Conservation (phyloP, 345 rosid genomes). For the Hibiscus trionum region DNA sequence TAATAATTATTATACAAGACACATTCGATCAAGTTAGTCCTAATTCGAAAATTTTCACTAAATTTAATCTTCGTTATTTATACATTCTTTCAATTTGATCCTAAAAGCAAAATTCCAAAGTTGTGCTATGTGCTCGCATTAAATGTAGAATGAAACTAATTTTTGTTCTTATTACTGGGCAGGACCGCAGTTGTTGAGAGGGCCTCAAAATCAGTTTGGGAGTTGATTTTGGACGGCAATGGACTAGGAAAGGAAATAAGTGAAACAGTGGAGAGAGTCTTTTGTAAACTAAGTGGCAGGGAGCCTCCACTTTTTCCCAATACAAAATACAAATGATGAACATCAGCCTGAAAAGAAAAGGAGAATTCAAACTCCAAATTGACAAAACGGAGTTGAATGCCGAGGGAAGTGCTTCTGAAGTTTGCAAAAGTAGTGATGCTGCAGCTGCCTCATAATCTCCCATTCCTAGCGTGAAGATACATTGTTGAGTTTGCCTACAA, state of each 20-base stretch:
- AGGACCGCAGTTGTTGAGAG: slow-evolving; percentile 87
- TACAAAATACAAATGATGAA: slow-evolving; percentile 28
- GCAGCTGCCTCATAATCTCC: slow-evolving; percentile 11
- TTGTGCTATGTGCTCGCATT: not conserved
- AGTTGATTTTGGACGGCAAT: slow-evolving; percentile 63
- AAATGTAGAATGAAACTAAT: not conserved
- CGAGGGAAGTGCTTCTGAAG: slow-evolving; percentile 33
- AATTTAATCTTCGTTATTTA: too few species aligned
- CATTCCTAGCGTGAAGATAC: not conserved
- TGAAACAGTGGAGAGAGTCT: slow-evolving; percentile 59
- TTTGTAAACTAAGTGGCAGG: slow-evolving; percentile 62
- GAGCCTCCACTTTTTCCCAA: slow-evolving; percentile 64
- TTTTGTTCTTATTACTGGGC: slow-evolving; percentile 11
- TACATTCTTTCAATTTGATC: too few species aligned
- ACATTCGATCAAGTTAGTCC: too few species aligned
- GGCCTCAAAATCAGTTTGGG: slow-evolving; percentile 98
- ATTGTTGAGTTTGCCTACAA: not conserved
- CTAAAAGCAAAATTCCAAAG: too few species aligned
- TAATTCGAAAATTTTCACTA: too few species aligned
- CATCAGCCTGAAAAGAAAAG: slow-evolving; percentile 24
- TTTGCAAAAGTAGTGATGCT: slow-evolving; percentile 23
- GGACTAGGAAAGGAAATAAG: slow-evolving; percentile 71
- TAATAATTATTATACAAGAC: too few species aligned
- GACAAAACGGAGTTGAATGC: slow-evolving; percentile 50
- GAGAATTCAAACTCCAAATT: slow-evolving; percentile 36